These are phyloP conservation scores for Blastomyces parvus DNA, from an alignment of 2,329 filamentous ascomycete genomes.

Conservation along the genomic window DNA sequence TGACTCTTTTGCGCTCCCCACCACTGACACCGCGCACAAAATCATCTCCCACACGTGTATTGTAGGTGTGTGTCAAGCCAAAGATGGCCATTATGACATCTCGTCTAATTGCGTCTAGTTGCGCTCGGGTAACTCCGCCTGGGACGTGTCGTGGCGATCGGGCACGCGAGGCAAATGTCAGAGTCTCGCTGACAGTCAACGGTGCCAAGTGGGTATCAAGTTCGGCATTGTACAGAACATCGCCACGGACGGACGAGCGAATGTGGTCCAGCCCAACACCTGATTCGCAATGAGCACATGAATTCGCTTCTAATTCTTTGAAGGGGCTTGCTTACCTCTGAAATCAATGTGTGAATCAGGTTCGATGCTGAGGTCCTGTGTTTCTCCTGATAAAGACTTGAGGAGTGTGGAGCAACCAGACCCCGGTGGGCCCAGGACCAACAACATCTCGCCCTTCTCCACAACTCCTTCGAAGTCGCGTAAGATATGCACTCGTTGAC, in stretches of 20 bases:
- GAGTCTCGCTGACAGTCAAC: conserved; percentile 74
- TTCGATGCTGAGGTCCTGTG: conserved; percentile 60
- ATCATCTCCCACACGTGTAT: conserved; percentile 73
- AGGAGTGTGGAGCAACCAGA: conserved; percentile 67
- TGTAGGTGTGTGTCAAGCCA: conserved; percentile 67
- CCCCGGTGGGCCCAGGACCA: conserved; percentile 55
- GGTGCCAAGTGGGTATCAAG: conserved; percentile 79
- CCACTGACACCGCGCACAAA: conserved; percentile 73
- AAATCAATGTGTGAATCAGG: conserved; percentile 46
- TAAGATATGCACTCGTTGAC: conserved; percentile 48
- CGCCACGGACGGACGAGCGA: conserved; percentile 64
- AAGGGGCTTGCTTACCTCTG: not conserved
- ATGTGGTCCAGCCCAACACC: conserved; percentile 59
- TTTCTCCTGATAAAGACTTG: conserved; percentile 70
- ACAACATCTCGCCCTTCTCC: conserved; percentile 46
- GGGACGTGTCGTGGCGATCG: conserved; percentile 67
- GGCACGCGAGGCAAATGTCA: conserved; percentile 73
- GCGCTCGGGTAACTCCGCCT: conserved; percentile 54
- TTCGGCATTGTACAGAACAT: conserved; percentile 76
- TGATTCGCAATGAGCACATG: conserved; percentile 48
- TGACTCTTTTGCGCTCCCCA: conserved; percentile 69
- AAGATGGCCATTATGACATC: conserved; percentile 27
- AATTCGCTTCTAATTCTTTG: not conserved
- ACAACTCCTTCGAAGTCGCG: conserved; percentile 53
- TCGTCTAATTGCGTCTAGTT: conserved; percentile 14